Percentiles rank a stretch among this genome's conserved stretches.
phyloP scores from a whole-genome alignment of 345 rosid genomes.

The Murraya koenigii region DNA sequence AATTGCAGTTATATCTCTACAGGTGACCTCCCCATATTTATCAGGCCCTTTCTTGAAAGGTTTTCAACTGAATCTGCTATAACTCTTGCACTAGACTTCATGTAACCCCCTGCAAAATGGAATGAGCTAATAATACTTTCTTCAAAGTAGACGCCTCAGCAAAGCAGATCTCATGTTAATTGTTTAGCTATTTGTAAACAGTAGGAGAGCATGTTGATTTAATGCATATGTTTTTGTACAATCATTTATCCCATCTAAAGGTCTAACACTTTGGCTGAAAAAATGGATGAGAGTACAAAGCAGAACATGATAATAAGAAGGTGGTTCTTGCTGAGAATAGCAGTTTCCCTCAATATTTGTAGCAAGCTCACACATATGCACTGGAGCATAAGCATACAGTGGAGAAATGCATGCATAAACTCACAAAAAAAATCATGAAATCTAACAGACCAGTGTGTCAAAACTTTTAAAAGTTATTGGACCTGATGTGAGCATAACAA shows the following conservation, averaged over 20 bases:
- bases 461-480: not conserved
- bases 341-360: not conserved
- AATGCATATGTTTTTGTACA: no score
- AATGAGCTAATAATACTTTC: not conserved
- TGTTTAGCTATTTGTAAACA: no score
- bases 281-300: not conserved
- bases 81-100: conserved; percentile 90
- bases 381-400: not conserved
- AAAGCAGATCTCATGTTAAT: no score
- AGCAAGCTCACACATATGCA: not conserved
- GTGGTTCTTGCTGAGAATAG: not conserved
- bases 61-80: conserved; percentile 77
- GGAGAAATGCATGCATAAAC: not conserved
- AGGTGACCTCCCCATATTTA: conserved; percentile 25
- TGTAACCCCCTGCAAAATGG: conserved; percentile 80
- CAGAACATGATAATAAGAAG: not conserved
- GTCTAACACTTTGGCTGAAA: not conserved
- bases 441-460: not conserved
- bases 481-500: conserved; percentile 97
- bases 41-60: conserved; percentile 60
- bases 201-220: no score
- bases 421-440: not conserved
- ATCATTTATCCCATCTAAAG: not conserved
- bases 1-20: not conserved
- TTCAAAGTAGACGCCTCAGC: no score